Percentiles rank a stretch among this genome's conserved stretches.
Evolutionary conservation across 805 yeast genomes (phyloP).

Genomic region (Wickerhamiella bombiphila): DNA sequence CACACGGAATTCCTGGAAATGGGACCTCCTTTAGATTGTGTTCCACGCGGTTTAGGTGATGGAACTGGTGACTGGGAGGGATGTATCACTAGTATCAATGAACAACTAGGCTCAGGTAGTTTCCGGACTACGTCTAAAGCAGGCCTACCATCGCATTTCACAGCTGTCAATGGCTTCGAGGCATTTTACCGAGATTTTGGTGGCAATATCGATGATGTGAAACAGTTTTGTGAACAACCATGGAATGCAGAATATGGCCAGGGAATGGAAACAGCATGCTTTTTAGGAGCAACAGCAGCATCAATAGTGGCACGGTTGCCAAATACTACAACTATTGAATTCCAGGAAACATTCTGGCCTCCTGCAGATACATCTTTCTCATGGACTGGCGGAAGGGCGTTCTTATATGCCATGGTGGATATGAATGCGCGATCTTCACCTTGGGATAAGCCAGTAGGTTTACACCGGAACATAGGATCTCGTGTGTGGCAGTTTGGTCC

Average conservation of each 20-base stretch:
- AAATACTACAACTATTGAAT: constrained; percentile 10
- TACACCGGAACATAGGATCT: constrained; percentile 10
- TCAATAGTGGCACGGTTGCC: constrained; percentile 21
- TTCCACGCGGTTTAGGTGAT: constrained; percentile 7
- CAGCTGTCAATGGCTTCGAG: neutral
- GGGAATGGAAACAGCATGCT: constrained; percentile 41
- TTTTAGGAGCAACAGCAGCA: constrained; percentile 37
- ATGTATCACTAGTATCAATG: constrained; percentile 36
- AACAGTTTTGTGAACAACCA: neutral
- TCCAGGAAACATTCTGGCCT: neutral
- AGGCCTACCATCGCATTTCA: constrained; percentile 23
- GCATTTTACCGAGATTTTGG: neutral
- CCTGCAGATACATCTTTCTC: constrained; percentile 30
- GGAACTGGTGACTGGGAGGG: constrained; percentile 39
- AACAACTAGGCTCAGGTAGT: too few species aligned
- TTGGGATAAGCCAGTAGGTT: constrained; percentile 17
- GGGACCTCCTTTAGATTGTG: constrained; percentile 5
- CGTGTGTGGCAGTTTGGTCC: constrained; percentile 9
- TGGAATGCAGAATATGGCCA: neutral
- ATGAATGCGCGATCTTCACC: constrained; percentile 14
- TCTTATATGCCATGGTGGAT: constrained; percentile 47
- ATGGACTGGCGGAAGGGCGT: constrained; percentile 48
- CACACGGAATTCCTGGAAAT: neutral
- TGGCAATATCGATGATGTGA: neutral
- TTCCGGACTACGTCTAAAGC: too few species aligned